Evolutionary conservation across 2,329 filamentous ascomycete genomes (phyloP).

Genomic region (Colletotrichum sp.): DNA sequence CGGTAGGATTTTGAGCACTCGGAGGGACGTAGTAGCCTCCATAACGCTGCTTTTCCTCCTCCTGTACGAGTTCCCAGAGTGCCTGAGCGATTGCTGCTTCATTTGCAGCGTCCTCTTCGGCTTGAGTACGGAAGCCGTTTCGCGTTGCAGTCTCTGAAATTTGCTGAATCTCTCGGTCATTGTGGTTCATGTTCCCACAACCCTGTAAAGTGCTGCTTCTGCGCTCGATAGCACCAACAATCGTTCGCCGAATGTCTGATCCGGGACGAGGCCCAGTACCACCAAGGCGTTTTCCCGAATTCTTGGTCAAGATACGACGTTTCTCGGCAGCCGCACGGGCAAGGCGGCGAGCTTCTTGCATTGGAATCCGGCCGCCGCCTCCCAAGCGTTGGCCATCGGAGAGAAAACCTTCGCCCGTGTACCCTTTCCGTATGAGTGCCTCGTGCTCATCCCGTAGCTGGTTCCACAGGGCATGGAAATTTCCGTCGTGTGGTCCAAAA

Average conservation of each 20-base stretch:
- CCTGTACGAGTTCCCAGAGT: constrained; percentile 83
- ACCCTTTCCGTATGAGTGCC: constrained; percentile 78
- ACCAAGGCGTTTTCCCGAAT: constrained; percentile 76
- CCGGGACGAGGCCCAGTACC: constrained; percentile 60
- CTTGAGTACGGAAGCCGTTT: constrained; percentile 81
- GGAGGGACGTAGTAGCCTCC: constrained; percentile 57
- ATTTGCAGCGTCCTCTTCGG: constrained; percentile 88
- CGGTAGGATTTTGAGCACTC: constrained; percentile 57
- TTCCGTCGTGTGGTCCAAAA: constrained; percentile 79
- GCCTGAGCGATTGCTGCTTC: constrained; percentile 86
- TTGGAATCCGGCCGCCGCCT: constrained; percentile 61
- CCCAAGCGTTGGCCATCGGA: constrained; percentile 77
- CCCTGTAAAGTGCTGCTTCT: constrained; percentile 71
- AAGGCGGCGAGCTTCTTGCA: constrained; percentile 75
- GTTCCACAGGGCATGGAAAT: constrained; percentile 88
- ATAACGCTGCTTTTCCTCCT: constrained; percentile 68
- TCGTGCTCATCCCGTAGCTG: constrained; percentile 87
- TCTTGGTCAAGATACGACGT: constrained; percentile 60
- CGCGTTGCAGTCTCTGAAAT: constrained; percentile 67
- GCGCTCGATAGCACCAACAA: constrained; percentile 73
- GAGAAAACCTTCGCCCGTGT: constrained; percentile 89
- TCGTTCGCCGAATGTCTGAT: constrained; percentile 73
- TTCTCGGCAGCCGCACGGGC: constrained; percentile 79
- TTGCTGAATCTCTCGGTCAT: constrained; percentile 69
- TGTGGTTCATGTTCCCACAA: constrained; percentile 75